These are phyloP conservation scores for Penicillium steckii DNA, from an alignment of 495 filamentous ascomycete genomes.

Conservation along the genomic window DNA sequence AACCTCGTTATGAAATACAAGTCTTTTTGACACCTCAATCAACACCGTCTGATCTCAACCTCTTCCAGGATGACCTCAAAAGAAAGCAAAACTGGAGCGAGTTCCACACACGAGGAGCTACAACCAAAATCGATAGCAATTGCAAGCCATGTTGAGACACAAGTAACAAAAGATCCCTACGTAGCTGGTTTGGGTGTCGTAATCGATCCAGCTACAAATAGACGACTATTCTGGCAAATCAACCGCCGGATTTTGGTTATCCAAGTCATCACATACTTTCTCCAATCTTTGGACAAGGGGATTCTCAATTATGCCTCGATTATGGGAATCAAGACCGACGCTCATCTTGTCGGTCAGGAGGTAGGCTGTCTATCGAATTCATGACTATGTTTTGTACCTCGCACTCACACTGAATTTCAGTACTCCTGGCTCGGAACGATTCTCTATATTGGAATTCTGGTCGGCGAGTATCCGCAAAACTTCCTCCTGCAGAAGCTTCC, in stretches of 20 bases:
- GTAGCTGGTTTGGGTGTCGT: conserved; percentile 1
- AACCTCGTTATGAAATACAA: neutral
- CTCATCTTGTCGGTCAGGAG: conserved; percentile 30
- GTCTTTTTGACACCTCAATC: neutral
- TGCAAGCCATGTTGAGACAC: neutral
- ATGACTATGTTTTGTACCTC: neutral
- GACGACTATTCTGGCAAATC: conserved; percentile 21
- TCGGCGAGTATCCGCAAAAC: conserved; percentile 44
- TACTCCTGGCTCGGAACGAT: conserved; percentile 44
- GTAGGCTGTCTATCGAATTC: conserved; percentile 5
- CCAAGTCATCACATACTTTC: conserved; percentile 15
- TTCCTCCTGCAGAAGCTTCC: conserved; percentile 48
- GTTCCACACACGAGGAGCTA: conserved; percentile 3
- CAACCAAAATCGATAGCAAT: neutral
- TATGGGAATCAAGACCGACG: conserved; percentile 39
- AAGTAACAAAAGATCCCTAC: conserved; percentile 1
- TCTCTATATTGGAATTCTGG: conserved; percentile 43
- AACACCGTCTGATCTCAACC: neutral
- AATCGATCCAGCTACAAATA: conserved; percentile 16
- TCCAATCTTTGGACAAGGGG: conserved; percentile 48
- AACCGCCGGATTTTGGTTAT: conserved; percentile 18
- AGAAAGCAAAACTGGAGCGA: neutral
- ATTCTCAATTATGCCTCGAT: conserved; percentile 44
- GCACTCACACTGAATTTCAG: conserved; percentile 8
- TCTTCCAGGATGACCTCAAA: conserved; percentile 2